Conservation (phyloP, 2,329 filamentous ascomycete genomes). For the Chrysosporium queenslandicum region DNA sequence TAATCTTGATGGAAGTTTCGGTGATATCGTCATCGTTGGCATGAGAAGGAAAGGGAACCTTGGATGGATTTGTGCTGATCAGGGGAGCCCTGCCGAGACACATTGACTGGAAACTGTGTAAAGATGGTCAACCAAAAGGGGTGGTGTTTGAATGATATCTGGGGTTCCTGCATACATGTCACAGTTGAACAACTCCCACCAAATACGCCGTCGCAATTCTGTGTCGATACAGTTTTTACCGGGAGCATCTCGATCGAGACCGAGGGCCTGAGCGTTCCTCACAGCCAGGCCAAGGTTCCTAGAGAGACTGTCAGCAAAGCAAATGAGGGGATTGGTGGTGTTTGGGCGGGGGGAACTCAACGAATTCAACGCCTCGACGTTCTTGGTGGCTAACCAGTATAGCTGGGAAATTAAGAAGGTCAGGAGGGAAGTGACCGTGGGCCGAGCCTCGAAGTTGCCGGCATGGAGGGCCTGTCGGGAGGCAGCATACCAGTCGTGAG, state of each 20-base stretch:
- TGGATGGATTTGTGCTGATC: slow-evolving; percentile 18
- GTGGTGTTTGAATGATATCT: not conserved
- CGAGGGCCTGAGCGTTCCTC: slow-evolving; percentile 22
- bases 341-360: slow-evolving; percentile 14
- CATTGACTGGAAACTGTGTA: slow-evolving; percentile 22
- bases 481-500: slow-evolving; percentile 24
- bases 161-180: slow-evolving; percentile 18
- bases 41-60: slow-evolving; percentile 22
- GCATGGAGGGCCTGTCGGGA: slow-evolving; percentile 25
- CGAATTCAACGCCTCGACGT: slow-evolving; percentile 27
- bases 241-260: slow-evolving; percentile 19
- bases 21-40: slow-evolving; percentile 23
- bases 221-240: slow-evolving; percentile 19
- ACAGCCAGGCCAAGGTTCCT: slow-evolving; percentile 21
- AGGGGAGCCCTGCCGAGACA: slow-evolving; percentile 22
- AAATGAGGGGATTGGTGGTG: not conserved
- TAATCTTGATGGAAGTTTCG: slow-evolving; percentile 15
- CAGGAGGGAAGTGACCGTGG: slow-evolving; percentile 23
- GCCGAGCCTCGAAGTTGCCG: slow-evolving; percentile 23
- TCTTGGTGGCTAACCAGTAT: slow-evolving; percentile 28
- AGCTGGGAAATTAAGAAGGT: slow-evolving; percentile 25
- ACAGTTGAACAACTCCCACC: slow-evolving; percentile 22
- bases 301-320: not conserved
- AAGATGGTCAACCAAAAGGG: not conserved
- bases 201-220: slow-evolving; percentile 21